These are phyloP conservation scores for Erythrobasidium yunnanense DNA, from an alignment of 768 basidiomycete genomes.

Conservation along the genomic window DNA sequence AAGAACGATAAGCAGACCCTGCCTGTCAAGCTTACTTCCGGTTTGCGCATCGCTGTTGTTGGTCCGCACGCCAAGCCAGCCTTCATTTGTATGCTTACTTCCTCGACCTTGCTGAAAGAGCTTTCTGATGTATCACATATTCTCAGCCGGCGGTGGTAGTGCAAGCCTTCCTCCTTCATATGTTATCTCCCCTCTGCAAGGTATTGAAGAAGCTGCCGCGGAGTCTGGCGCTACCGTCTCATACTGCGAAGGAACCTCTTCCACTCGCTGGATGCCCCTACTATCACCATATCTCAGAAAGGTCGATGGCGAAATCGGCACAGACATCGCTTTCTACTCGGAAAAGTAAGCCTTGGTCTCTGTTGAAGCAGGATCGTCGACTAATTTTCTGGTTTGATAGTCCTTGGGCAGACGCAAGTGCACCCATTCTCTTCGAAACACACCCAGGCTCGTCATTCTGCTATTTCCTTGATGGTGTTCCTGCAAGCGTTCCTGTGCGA, in stretches of 20 bases:
- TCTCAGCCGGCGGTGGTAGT: conserved; percentile 39
- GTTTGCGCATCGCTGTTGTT: conserved; percentile 36
- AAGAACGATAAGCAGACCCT: conserved; percentile 39
- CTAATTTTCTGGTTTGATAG: background rate
- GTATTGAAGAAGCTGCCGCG: conserved; percentile 38
- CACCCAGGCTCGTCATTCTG: conserved; percentile 29
- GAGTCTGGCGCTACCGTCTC: conserved; percentile 27
- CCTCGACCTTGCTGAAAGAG: background rate
- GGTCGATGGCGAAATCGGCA: background rate
- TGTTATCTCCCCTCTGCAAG: conserved; percentile 41
- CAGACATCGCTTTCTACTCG: conserved; percentile 30
- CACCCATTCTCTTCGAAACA: conserved; percentile 25
- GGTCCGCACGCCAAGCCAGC: conserved; percentile 41
- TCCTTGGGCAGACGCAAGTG: conserved; percentile 21
- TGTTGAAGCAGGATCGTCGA: background rate
- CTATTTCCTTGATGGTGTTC: conserved; percentile 35
- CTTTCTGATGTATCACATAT: background rate
- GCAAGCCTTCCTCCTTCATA: conserved; percentile 41
- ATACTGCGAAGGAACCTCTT: background rate
- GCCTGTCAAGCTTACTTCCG: background rate
- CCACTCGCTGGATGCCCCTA: conserved; percentile 31
- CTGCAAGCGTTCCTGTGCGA: conserved; percentile 34
- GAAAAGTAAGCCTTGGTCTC: background rate
- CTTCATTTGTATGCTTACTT: conserved; percentile 4
- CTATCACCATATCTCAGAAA: conserved; percentile 35